These are phyloP conservation scores for Termitomyces titanicus DNA, from an alignment of 768 basidiomycete genomes.

Conservation along the genomic window DNA sequence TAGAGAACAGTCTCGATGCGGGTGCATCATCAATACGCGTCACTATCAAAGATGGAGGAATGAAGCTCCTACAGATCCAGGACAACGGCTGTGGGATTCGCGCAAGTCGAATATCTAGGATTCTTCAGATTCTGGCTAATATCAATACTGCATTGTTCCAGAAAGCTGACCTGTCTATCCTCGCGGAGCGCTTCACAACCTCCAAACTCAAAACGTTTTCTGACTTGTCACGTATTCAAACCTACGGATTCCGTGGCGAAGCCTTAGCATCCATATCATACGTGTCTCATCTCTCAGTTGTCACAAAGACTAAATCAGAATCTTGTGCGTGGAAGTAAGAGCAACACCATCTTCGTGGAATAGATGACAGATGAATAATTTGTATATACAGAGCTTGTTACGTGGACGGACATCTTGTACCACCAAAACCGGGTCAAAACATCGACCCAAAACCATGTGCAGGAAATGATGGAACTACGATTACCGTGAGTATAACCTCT, in stretches of 20 bases:
- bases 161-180: constrained; percentile 85
- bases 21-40: constrained; percentile 83
- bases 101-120: constrained; percentile 35
- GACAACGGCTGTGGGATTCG: constrained; percentile 96
- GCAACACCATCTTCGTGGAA: neutral
- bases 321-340: constrained; percentile 92
- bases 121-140: neutral
- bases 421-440: constrained; percentile 65
- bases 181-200: constrained; percentile 94
- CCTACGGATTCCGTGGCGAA: constrained; percentile 97
- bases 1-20: constrained; percentile 96
- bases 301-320: constrained; percentile 86
- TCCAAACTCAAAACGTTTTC: constrained; percentile 87
- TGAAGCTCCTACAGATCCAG: constrained; percentile 93
- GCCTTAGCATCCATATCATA: constrained; percentile 95
- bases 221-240: constrained; percentile 78
- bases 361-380: neutral
- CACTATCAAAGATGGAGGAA: constrained; percentile 90
- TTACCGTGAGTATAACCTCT: constrained; percentile 53
- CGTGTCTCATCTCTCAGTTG: constrained; percentile 81
- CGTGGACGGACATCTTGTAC: constrained; percentile 68
- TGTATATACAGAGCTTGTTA: constrained; percentile 67
- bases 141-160: constrained; percentile 24
- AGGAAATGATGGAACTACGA: constrained; percentile 91
- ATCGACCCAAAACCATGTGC: constrained; percentile 86